Evolutionary conservation across 371 early-diverging fungal genomes (phyloP), one percentile per base, ranked within the genome.

Genomic region (Thermomucor indicae-seudaticae): DNA sequence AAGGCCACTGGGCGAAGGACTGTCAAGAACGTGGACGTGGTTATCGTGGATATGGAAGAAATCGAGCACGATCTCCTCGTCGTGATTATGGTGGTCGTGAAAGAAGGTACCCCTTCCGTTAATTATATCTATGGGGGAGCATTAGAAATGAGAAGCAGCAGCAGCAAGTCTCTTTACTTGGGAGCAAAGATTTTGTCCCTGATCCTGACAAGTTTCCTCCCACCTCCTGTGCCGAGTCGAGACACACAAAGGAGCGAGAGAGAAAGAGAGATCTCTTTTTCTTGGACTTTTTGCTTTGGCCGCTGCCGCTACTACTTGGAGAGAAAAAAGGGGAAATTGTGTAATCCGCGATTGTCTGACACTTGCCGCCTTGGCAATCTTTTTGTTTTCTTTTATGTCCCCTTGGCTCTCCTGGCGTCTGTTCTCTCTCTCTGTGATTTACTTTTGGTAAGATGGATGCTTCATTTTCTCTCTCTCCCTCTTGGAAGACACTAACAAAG

Each of bases 1-100:
- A 53, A 85, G 88, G 88, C 46, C 88, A 87, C 56, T 87, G 85
- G 85, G 86, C 88, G 49, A 75, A 84, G 59, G 88, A 87, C 54
- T 87, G 88, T 52, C 73, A 70, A 35, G 76, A 69, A 32, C 48
- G 65, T 14, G 57, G 75, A 29, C 62, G 70, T 46, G 67, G 68
- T 42, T 50, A 45, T 23, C 49, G 61, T 29, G 39, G 53, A 28
- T 27, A 60, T 49, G 49, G 57, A 30, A 45, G 57, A 42, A 38
- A 50, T 35, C 42, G 39, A 31, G 52, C 43, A 20, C 51, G 64
- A 41, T 58, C 58, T n/a, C 56, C 63, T 47, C 52, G 64, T 44
- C 52, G 64, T 24, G 63, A 62, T 38, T 34, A 42, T 24, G 62
- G 52, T 30, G 46, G 51, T 51, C 64, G 64, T 51, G 62, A 57